phyloP scores from a whole-genome alignment of 1,284 basidiomycete genomes.

The Microbotryomycetes sp. region DNA sequence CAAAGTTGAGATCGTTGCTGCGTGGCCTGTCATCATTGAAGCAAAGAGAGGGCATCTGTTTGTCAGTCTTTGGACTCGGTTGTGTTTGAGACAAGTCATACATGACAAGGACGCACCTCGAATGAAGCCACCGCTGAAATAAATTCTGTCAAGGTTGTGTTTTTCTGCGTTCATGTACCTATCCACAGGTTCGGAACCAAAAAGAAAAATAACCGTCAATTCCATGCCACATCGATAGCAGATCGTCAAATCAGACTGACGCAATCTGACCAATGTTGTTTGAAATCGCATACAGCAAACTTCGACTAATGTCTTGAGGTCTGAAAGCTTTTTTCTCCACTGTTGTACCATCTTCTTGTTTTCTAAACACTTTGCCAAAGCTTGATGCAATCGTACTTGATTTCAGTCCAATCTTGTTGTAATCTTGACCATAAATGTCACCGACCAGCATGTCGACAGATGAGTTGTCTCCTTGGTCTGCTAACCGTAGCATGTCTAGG shows the following conservation, averaged over 20 bases:
- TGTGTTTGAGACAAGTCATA: not conserved
- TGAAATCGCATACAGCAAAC: constrained; percentile 88
- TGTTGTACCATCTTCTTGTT: constrained; percentile 49
- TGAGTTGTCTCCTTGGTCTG: constrained; percentile 87
- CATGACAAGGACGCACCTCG: constrained; percentile 57
- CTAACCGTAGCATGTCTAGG: constrained; percentile 89
- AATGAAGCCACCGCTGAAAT: constrained; percentile 99
- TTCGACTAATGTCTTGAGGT: constrained; percentile 90
- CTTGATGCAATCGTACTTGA: constrained; percentile 96
- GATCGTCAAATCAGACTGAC: constrained; percentile 53
- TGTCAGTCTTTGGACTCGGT: no score
- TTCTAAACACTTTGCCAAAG: constrained; percentile 98
- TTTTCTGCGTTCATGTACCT: constrained; percentile 99
- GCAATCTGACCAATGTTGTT: constrained; percentile 99
- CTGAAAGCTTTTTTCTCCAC: constrained; percentile 55
- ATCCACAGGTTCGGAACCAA: constrained; percentile 8
- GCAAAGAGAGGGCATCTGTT: no score
- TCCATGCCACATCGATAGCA: no score
- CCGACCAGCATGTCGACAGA: constrained; percentile 98
- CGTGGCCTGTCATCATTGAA: constrained; percentile 68
- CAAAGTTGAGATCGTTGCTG: constrained; percentile 92
- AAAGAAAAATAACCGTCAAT: not conserved
- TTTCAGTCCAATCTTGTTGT: constrained; percentile 88
- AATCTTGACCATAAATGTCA: constrained; percentile 89
- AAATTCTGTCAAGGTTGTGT: constrained; percentile 92